Evolutionary conservation across 441 rosid genomes (phyloP), one percentile per base, ranked within the genome.

Genomic region (Pelargonium cotyledonis): DNA sequence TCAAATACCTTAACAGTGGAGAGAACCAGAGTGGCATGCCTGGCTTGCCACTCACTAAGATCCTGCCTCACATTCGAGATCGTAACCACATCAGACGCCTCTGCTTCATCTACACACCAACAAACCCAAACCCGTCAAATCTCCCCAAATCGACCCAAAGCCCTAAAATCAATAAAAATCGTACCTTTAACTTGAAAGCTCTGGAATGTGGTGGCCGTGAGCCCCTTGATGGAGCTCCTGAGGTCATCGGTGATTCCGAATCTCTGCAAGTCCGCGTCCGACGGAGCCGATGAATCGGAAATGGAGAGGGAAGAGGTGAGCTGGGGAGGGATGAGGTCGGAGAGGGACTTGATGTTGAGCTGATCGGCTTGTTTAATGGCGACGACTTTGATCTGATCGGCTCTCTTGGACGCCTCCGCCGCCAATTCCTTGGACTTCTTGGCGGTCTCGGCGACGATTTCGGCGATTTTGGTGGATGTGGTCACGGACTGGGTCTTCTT

Each of bases 321-420:
- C 65, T 84, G 88, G 41, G 91, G 81, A 57, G 92, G 88, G 55
- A 91, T 80, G 72, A 84, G 77, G 67, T 87, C 88, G 66, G 90
- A 72, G 44, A 88, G 76, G 51, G 92, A 81, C 70, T 84, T 84
- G 41, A 85, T 71, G 66, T 85, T 88, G 85, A 82, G 74, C 80
- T 82, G 88, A 75, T 88, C 92, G 40, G 88, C 92, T 58, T 85
- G 92, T 51, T 83, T 79, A 72, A 88, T 58, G 60, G 88, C 89
- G 18, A 78, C 88, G 74, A 76, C 68, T 75, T 84, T 88, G 74
- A 87, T 67, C 76, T 81, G 84, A 65, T 85, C 92, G 72, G 90
- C 89, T 67, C 79, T 84, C 83, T 84, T 89, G 51, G 97, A 85
- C 19, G 97, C 97, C 73, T 91, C 96, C 8, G 85, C 70, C 21